These are phyloP conservation scores for Fagus sylvatica DNA, from an alignment of 306 rosid species.

Conservation along the genomic window DNA sequence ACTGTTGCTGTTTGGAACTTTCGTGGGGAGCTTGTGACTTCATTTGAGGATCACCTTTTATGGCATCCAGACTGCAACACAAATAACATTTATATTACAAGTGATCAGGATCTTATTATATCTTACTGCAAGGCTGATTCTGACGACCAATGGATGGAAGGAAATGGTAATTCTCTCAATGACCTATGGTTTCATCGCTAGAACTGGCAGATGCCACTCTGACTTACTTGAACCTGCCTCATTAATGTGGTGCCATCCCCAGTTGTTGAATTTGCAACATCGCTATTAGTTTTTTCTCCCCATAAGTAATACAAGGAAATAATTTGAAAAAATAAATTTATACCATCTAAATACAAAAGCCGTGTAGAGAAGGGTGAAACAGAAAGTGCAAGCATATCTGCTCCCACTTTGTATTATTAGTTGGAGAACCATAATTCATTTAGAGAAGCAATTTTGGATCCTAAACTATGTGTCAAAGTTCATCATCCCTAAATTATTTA, in stretches of 20 bases:
- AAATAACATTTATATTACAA: slow-evolving; percentile 86
- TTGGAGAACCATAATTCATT: not conserved
- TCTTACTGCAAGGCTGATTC: slow-evolving; percentile 94
- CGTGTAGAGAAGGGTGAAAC: too few relatives aligned
- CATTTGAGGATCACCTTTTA: slow-evolving; percentile 89
- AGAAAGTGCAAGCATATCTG: too few relatives aligned
- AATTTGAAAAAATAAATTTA: too few relatives aligned
- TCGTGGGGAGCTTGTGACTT: slow-evolving; percentile 91
- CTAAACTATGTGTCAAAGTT: too few relatives aligned
- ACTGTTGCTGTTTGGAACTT: slow-evolving; percentile 95
- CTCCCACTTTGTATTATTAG: not conserved
- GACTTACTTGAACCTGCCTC: not conserved
- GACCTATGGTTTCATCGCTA: not conserved
- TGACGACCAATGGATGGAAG: slow-evolving; percentile 76
- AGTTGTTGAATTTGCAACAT: not conserved
- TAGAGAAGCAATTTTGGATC: not conserved
- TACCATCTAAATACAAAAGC: too few relatives aligned
- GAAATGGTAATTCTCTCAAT: slow-evolving; percentile 56
- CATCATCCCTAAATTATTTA: too few relatives aligned
- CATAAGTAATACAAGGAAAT: too few relatives aligned
- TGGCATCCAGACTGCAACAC: slow-evolving; percentile 99
- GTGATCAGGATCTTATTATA: slow-evolving; percentile 92
- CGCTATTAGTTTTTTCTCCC: not conserved
- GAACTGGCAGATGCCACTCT: not conserved
- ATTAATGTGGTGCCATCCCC: not conserved